These are phyloP conservation scores for Talaromyces nanjingensis DNA, from an alignment of 495 filamentous ascomycete species.

Conservation along the genomic window DNA sequence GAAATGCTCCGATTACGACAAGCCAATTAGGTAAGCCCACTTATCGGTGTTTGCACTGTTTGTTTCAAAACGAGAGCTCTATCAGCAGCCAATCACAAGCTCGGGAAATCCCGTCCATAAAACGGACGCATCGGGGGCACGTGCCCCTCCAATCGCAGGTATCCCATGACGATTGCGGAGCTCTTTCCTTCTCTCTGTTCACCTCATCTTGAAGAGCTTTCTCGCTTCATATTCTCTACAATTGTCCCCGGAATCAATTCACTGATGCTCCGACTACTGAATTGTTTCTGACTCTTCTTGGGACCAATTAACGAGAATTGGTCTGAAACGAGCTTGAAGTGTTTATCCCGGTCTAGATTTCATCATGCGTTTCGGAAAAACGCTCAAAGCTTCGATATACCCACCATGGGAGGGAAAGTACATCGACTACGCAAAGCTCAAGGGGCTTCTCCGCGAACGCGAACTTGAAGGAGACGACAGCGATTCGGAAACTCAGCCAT, in stretches of 20 bases:
- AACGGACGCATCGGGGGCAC: background rate
- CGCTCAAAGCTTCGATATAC: conserved; percentile 71
- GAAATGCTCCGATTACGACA: too few species aligned
- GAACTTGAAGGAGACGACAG: conserved; percentile 44
- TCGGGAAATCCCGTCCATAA: background rate
- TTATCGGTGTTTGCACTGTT: background rate
- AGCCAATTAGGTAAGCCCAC: background rate
- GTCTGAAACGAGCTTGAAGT: background rate
- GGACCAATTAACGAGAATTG: background rate
- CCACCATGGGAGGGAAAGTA: conserved; percentile 88
- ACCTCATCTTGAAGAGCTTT: background rate
- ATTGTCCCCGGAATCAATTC: background rate
- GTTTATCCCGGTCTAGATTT: background rate
- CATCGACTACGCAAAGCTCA: conserved; percentile 91
- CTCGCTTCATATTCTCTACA: background rate
- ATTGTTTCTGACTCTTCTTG: background rate
- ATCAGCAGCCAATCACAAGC: background rate
- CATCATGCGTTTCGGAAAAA: conserved; percentile 88
- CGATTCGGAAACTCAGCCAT: conserved; percentile 47
- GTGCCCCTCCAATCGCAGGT: background rate
- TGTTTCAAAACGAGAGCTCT: background rate
- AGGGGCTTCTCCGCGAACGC: conserved; percentile 72
- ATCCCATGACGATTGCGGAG: conserved; percentile 1
- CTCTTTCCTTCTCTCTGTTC: background rate
- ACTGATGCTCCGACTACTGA: background rate